A percentile compares a stretch with the other conserved stretches of the same genome.
Evolutionary conservation across 2,329 filamentous ascomycete species (phyloP).

Genomic region (Epichloe sibirici): DNA sequence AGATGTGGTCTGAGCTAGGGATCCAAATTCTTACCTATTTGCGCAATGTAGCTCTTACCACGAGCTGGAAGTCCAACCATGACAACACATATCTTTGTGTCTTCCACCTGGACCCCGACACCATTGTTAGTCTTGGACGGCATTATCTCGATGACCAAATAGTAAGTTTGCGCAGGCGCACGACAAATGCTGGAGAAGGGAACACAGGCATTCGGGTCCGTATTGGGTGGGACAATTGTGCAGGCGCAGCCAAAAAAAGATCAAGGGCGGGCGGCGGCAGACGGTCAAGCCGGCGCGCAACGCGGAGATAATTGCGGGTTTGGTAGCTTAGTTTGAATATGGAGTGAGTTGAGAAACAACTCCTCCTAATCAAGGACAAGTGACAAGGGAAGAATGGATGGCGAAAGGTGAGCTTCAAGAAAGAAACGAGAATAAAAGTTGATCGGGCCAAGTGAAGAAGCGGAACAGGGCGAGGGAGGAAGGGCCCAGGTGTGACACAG

Average conservation of each 20-base stretch:
- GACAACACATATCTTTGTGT: conserved; percentile 93
- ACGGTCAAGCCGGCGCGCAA: not conserved
- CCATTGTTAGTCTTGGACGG: conserved; percentile 44
- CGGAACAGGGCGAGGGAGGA: not conserved
- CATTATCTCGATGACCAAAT: conserved; percentile 21
- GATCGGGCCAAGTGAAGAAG: not conserved
- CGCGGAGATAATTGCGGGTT: not conserved
- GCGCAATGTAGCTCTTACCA: conserved; percentile 94
- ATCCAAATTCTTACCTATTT: conserved; percentile 59
- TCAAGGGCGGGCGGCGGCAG: not conserved
- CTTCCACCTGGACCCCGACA: conserved; percentile 75
- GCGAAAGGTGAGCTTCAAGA: not conserved
- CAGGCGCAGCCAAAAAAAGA: not conserved
- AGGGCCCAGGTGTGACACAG: not conserved
- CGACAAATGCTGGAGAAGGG: conserved; percentile 4
- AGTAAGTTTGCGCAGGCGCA: conserved; percentile 8
- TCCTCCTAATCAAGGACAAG: not conserved
- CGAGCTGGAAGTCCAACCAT: conserved; percentile 96
- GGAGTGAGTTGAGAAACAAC: not conserved
- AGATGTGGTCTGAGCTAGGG: not conserved
- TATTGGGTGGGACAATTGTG: not conserved
- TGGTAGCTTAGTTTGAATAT: not conserved
- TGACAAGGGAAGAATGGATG: not conserved
- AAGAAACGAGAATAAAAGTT: not conserved
- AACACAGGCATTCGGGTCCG: conserved; percentile 4